phyloP scores from a whole-genome alignment of 2,329 filamentous ascomycete genomes.

The Aureobasidium sp. region DNA sequence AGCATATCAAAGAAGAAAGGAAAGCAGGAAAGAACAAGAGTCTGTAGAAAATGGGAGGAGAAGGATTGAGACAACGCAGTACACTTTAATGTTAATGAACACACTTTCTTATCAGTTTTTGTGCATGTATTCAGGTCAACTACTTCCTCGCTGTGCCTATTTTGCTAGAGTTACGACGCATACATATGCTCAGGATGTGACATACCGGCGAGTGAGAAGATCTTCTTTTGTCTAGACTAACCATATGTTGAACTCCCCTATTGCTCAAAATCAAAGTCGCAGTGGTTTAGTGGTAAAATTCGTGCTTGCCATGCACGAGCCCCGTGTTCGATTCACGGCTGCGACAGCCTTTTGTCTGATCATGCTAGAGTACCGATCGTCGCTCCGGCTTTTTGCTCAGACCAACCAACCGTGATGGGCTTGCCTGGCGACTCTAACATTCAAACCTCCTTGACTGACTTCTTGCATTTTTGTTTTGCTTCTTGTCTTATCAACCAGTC shows the following conservation, averaged over 20 bases:
- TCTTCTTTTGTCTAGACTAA: too few species aligned
- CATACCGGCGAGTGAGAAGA: too few species aligned
- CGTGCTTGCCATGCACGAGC: conserved; percentile 15
- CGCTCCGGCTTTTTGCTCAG: not conserved
- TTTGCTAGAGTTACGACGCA: too few species aligned
- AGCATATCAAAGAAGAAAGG: not conserved
- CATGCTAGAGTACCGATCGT: not conserved
- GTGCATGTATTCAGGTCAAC: not conserved
- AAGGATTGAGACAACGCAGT: not conserved
- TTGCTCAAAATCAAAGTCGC: not conserved
- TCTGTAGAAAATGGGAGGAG: not conserved
- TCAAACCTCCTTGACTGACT: not conserved
- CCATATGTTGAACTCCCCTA: too few species aligned
- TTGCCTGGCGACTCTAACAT: not conserved
- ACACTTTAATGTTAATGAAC: conserved; percentile 13
- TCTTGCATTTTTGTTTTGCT: not conserved
- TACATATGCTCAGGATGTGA: too few species aligned
- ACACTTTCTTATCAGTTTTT: not conserved
- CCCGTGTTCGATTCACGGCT: conserved; percentile 16
- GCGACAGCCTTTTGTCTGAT: conserved; percentile 3
- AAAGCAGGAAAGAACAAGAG: not conserved
- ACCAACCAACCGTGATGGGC: conserved; percentile 1
- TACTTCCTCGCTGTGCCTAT: not conserved
- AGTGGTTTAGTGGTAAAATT: conserved; percentile 16
- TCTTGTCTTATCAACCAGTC: not conserved